Percentiles rank a stretch among this genome's conserved stretches.
Evolutionary conservation across 2,329 filamentous ascomycete species (phyloP).

Genomic region (Endoconidiophora laricicola): DNA sequence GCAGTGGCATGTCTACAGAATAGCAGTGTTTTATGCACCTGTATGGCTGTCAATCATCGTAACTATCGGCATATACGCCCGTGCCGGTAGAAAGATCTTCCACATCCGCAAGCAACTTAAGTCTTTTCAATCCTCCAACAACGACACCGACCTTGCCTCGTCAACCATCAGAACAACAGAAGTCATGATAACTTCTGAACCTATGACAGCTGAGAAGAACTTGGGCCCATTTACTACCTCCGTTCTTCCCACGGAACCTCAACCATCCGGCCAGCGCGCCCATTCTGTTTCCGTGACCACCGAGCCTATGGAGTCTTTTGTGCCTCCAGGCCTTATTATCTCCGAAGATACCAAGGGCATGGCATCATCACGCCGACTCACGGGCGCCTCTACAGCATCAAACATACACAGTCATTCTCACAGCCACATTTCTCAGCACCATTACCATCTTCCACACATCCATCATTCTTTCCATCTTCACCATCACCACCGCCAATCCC

Average conservation of each 20-base stretch:
- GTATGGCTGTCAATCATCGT: constrained; percentile 27
- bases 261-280: constrained; percentile 31
- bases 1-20: constrained; percentile 48
- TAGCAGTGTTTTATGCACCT: constrained; percentile 53
- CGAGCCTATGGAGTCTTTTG: constrained; percentile 32
- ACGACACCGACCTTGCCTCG: constrained; percentile 26
- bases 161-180: constrained; percentile 35
- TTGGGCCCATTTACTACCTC: too few relatives aligned
- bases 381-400: not conserved
- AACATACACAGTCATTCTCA: not conserved
- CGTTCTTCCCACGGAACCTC: constrained; percentile 14
- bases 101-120: constrained; percentile 40
- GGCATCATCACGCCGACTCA: not conserved
- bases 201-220: not conserved
- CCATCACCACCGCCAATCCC: constrained; percentile 13
- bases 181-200: constrained; percentile 35
- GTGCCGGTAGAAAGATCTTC: constrained; percentile 45
- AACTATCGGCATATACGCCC: constrained; percentile 20
- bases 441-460: constrained; percentile 15
- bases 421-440: constrained; percentile 25
- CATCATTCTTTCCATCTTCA: not conserved
- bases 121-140: constrained; percentile 26
- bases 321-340: not conserved
- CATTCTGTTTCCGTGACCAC: constrained; percentile 45
- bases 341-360: not conserved